Base-by-base conservation (phyloP, 2,329 filamentous ascomycete species). In the Chaetomium sp. region DNA sequence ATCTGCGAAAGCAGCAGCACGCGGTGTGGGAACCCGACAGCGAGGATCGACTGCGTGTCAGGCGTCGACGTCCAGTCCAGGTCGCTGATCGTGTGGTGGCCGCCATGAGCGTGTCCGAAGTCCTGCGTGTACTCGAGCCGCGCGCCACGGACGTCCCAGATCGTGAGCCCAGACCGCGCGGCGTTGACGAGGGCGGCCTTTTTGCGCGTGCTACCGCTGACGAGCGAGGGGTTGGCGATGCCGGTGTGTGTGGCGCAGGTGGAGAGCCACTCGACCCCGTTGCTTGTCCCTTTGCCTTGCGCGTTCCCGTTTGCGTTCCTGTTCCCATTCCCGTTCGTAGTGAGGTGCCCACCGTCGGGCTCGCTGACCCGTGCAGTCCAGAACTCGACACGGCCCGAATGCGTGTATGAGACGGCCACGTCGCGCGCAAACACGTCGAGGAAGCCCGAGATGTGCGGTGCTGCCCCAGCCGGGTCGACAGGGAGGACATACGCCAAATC, bases 21-120 rank as follows among this genome's bases (percentile, higher is more conserved):
- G 55, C 87, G 84, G 61, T 91, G 88, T n/a, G 87, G 86, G 66
- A 96, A 96, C 0, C 91, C 91, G n/a, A 96, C 89, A 1, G 91
- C 89, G 19, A 96, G 76, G 54, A 96, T 91, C 1, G 89, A 92
- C 66, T 96, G 90, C 49, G 84, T 85, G 68, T 95, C 89, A 0
- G 90, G 90, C 0, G 91, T 96, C 3, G 89, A 92, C 0, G 91
- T 92, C 92, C 92, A 96, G 69, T 96, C 91, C 10, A 96, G 80
- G 69, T 96, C 91, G 60, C 87, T 84, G 42, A 96, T 90, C 5
- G 79, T 80, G 64, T 94, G 87, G 19, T 27, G 19, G 19, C 19
- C 19, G 19, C 19, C 19, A 3, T 27, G 19, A 57, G 87, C 80
- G 10, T 79, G 78, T 61, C 86, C 80, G 61, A 91, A 94, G 35